Base-by-base conservation (phyloP, 2,329 filamentous ascomycete genomes). In the Epichloe sibirici region DNA sequence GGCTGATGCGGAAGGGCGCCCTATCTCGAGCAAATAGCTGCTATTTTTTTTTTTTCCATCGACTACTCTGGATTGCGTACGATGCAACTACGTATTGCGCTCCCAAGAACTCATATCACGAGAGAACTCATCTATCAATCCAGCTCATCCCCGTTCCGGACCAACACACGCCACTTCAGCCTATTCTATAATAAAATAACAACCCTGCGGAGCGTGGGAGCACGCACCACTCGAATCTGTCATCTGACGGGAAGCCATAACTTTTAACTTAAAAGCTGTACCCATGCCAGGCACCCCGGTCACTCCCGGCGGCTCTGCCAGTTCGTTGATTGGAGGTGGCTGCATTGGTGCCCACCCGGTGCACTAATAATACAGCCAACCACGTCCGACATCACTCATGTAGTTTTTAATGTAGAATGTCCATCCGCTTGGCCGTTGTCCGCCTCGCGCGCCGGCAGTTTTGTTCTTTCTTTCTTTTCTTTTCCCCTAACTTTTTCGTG, bases 231-330 rank as follows among this genome's bases (percentile, higher is more conserved):
- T 7, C 31, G 28, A 23, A 48, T 43, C 51, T 39, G 17, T 39
- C 21, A 25, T 45, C 17, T 11, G 17, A n/a, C n/a, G 28, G 42
- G 49, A 45, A n/a, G 31, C 42, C 5, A n/a, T 5, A 34, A 28
- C 1, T 21, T 21, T 45, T 28, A 31, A 31, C 17, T 17, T 17
- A 17, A 17, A 17, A 17, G 9, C 28, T 31, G 28, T 2, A 5
- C 6, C 31, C 15, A 21, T 17, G n/a, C 17, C 17, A 17, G 2
- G 17, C 17, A 21, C 11, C 39, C 47, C 38, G 21, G 23, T 44
- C 48, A 25, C 21, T 17, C 17, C 23, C 39, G 48, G 53, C 53
- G 53, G 53, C 51, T 55, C 44, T 49, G 38, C 13, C 8, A 28
- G 15, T 17, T 46, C 38, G 31, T 38, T 55, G 48, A 55, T 55